Evolutionary conservation across 805 yeast genomes (phyloP), one percentile per base, ranked within the genome.

Genomic region (Pichia phayaonensis): DNA sequence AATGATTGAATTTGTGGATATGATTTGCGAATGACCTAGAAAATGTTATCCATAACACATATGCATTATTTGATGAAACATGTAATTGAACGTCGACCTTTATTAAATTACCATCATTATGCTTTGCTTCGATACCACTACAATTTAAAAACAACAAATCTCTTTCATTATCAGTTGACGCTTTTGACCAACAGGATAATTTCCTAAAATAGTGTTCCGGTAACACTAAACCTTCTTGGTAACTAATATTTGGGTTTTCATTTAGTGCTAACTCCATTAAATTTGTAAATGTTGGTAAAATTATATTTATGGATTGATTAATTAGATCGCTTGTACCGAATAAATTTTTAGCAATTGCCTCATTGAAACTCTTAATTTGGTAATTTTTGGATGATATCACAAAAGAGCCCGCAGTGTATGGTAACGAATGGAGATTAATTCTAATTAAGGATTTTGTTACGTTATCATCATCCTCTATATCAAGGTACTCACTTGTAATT

Each of bases 171-270:
- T 62, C 65, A 57, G 58, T 55, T 8, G 49, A 51, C 18, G 64
- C 61, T 16, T 47, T 46, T 18, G 49, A 40, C 44, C 75, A 71
- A 0, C 85, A 82, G 50, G 74, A 72, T 48, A 80, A 73, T 56
- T 83, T 81, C 54, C 97, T 76, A 69, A 92, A 90, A 62, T 86
- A 84, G 66, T 90, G 97, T 65, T 90, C 98, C 0, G 97, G 95
- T 13, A 90, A 69, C 0, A 90, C 96, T 46, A 87, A 67, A 1
- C 97, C 97, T 0, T 84, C 79, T 31, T 67, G 64, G 24, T 56
- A 54, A 50, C 63, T 66, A 54, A 77, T 53, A 20, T 67, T 60
- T 26, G 75, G 71, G 55, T 72, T 70, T 31, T 74, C 69, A 8
- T 46, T 53, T 16, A 73, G 62, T 8, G 83, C 80, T 21, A 61